These are phyloP conservation scores for Dendrobium officinale DNA, from an alignment of 106 monocot genomes.

Conservation along the genomic window DNA sequence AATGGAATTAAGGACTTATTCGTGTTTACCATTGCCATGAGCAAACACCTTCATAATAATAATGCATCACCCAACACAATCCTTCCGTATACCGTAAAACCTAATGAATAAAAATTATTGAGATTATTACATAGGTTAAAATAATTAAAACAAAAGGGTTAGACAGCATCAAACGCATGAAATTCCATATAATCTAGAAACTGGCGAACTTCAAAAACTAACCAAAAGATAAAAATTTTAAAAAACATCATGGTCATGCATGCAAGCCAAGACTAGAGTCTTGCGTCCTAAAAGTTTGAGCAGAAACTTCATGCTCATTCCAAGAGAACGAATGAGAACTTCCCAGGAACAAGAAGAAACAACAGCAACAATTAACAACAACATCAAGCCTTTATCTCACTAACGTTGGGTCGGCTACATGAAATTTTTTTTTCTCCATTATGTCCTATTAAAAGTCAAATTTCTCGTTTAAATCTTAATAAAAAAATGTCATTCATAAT, in stretches of 20 bases:
- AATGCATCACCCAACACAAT: constrained; percentile 98
- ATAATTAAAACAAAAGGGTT: neutral
- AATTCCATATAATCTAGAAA: neutral
- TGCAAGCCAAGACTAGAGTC: neutral
- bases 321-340: neutral
- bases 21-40: constrained; percentile 80
- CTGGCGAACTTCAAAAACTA: neutral
- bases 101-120: constrained; percentile 21
- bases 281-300: neutral
- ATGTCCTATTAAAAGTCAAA: too few species aligned
- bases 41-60: constrained; percentile 98
- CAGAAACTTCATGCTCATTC: neutral
- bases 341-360: neutral
- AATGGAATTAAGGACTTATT: neutral
- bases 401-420: too few species aligned
- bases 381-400: too few species aligned
- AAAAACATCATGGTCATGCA: neutral
- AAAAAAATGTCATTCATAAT: too few species aligned
- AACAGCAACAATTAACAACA: too few species aligned
- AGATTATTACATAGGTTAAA: neutral
- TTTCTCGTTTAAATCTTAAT: too few species aligned
- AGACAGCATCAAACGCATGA: neutral
- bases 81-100: constrained; percentile 82
- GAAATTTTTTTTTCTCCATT: too few species aligned
- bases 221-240: neutral